A percentile compares a stretch with the other conserved stretches of the same genome.
Conservation (phyloP, 345 rosid genomes). For the Streptanthus diversifolius region DNA sequence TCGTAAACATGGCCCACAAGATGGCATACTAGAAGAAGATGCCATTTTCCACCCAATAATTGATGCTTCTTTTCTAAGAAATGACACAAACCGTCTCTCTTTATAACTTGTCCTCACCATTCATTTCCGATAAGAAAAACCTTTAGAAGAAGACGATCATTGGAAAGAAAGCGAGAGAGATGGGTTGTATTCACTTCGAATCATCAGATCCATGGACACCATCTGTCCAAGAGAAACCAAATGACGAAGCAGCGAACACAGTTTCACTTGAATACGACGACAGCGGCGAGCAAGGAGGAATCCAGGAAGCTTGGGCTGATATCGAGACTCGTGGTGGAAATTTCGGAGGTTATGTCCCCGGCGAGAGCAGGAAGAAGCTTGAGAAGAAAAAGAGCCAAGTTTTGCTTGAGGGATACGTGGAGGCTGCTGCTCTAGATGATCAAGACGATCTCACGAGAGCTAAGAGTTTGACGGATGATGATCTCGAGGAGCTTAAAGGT, state of each 20-base stretch:
- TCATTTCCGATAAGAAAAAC: not conserved
- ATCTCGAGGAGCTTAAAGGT: constrained; percentile 87
- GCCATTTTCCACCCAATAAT: constrained; percentile 22
- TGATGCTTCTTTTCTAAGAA: constrained; percentile 25
- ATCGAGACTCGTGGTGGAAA: constrained; percentile 9
- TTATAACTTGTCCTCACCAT: constrained; percentile 12
- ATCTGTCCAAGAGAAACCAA: constrained; percentile 6
- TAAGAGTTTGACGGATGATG: constrained; percentile 87
- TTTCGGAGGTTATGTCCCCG: not conserved
- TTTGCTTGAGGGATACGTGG: constrained; percentile 70
- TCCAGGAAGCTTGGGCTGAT: constrained; percentile 16
- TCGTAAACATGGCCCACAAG: constrained; percentile 17
- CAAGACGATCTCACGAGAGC: constrained; percentile 62
- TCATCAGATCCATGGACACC: constrained; percentile 35
- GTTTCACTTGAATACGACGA: not conserved
- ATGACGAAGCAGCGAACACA: not conserved
- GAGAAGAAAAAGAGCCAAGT: constrained; percentile 77
- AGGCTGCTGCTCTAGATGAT: constrained; percentile 30
- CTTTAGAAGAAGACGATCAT: not conserved
- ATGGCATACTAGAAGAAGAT: constrained; percentile 12
- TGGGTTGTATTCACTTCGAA: constrained; percentile 18
- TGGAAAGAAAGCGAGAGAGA: not conserved
- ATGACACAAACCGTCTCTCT: not conserved
- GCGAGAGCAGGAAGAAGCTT: constrained; percentile 21
- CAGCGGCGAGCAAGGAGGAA: constrained; percentile 10